Evolutionary conservation across 495 filamentous ascomycete species (phyloP).

Genomic region (Annulohypoxylon moriforme): DNA sequence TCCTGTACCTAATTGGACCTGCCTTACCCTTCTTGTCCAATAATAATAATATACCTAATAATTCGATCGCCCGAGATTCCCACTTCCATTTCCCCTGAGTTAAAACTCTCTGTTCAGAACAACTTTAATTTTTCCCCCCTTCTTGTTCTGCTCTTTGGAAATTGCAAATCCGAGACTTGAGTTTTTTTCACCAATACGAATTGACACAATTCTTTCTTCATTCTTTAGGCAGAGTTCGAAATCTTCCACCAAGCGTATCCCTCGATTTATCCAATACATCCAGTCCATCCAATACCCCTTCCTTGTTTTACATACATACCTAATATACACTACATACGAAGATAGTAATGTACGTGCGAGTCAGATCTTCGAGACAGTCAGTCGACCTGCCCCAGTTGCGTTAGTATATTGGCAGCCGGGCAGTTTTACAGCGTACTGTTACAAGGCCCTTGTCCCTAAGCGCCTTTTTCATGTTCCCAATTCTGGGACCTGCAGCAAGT

Average conservation of each 20-base stretch:
- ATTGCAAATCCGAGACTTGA: slow-evolving; percentile 12
- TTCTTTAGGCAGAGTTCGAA: slow-evolving; percentile 30
- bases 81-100: slow-evolving; percentile 42
- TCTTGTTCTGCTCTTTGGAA: slow-evolving; percentile 3
- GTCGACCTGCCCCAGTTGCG: slow-evolving; percentile 3
- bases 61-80: slow-evolving; percentile 39
- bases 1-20: slow-evolving; percentile 40
- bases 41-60: slow-evolving; percentile 36
- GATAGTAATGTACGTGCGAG: slow-evolving; percentile 20
- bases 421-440: neutral
- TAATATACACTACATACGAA: slow-evolving; percentile 5
- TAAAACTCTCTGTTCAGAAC: slow-evolving; percentile 19
- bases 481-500: slow-evolving; percentile 42
- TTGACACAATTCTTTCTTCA: neutral
- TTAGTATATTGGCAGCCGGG: slow-evolving; percentile 13
- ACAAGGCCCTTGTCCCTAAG: slow-evolving; percentile 29
- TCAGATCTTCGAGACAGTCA: slow-evolving; percentile 23
- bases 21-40: slow-evolving; percentile 35
- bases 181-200: slow-evolving; percentile 15
- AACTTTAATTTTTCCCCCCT: slow-evolving; percentile 5
- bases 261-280: slow-evolving; percentile 22
- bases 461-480: slow-evolving; percentile 22
- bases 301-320: neutral
- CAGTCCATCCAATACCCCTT: neutral
- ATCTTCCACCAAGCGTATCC: neutral